Evolutionary conservation across 768 basidiomycete species (phyloP).

Genomic region (Phaffia australis): DNA sequence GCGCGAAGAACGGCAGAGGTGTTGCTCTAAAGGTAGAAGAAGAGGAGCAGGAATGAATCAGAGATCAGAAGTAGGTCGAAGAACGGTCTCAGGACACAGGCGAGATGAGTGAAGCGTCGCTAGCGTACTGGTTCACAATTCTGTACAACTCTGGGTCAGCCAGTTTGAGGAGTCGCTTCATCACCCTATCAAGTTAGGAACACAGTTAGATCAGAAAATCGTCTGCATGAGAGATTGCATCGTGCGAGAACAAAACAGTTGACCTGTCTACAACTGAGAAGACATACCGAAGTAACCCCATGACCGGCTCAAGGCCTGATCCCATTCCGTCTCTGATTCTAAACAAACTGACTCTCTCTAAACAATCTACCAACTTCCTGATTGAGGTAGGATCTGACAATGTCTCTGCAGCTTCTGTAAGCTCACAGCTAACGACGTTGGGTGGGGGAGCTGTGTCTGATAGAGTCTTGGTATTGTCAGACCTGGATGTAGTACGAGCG

Average conservation of each 20-base stretch:
- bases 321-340: constrained; percentile 84
- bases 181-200: constrained; percentile 45
- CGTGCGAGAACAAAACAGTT: background rate
- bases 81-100: background rate
- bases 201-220: background rate
- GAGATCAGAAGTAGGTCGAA: background rate
- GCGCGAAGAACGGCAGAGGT: constrained; percentile 75
- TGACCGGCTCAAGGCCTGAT: constrained; percentile 64
- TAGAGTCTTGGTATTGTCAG: background rate
- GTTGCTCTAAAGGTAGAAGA: constrained; percentile 45
- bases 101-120: background rate
- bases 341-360: constrained; percentile 64
- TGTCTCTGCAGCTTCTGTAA: background rate
- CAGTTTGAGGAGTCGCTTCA: constrained; percentile 59
- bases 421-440: too few species aligned
- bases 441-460: background rate
- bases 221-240: background rate
- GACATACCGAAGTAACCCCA: constrained; percentile 61
- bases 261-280: too few species aligned
- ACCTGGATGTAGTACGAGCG: background rate
- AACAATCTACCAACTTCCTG: constrained; percentile 29
- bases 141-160: constrained; percentile 59
- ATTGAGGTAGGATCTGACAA: background rate
- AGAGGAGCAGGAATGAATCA: background rate
- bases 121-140: constrained; percentile 55